Percentiles rank a stretch among this genome's conserved stretches.
phyloP scores from a whole-genome alignment of 768 basidiomycete species.

The Mycena chlorophos region DNA sequence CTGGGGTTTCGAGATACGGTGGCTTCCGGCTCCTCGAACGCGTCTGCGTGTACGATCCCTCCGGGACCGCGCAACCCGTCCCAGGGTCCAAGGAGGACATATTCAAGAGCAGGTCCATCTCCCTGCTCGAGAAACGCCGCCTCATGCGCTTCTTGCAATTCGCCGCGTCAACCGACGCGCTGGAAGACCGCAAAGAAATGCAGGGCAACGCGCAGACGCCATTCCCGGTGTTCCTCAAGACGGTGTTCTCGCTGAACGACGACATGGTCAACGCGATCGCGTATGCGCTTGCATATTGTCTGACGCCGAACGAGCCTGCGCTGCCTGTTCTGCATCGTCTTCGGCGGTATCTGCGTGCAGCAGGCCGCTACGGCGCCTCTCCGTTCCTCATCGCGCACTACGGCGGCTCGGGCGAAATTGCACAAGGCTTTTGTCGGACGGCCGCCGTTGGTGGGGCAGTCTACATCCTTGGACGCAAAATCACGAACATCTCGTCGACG shows the following conservation, averaged over 20 bases:
- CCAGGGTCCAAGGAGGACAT: slow-evolving; percentile 92
- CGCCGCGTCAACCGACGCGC: slow-evolving; percentile 72
- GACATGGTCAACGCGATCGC: slow-evolving; percentile 61
- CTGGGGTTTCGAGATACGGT: slow-evolving; percentile 89
- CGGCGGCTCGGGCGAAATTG: slow-evolving; percentile 88
- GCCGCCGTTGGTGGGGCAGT: slow-evolving; percentile 78
- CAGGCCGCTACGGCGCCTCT: slow-evolving; percentile 78
- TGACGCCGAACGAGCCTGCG: slow-evolving; percentile 57
- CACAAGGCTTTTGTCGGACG: slow-evolving; percentile 87
- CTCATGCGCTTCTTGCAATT: slow-evolving; percentile 92
- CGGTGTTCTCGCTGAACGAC: slow-evolving; percentile 61
- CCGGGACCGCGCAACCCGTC: slow-evolving; percentile 57
- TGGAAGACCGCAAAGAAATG: slow-evolving; percentile 62
- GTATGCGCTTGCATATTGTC: slow-evolving; percentile 78
- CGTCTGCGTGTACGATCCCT: slow-evolving; percentile 56
- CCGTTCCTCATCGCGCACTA: slow-evolving; percentile 95
- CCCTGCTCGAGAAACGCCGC: slow-evolving; percentile 81
- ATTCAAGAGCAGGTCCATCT: slow-evolving; percentile 80
- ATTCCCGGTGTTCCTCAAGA: slow-evolving; percentile 64
- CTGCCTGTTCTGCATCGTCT: slow-evolving; percentile 67
- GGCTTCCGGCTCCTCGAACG: slow-evolving; percentile 82
- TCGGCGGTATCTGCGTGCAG: slow-evolving; percentile 70
- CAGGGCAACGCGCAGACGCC: slow-evolving; percentile 53
- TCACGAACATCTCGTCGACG: slow-evolving; percentile 27
- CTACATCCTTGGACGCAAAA: slow-evolving; percentile 65